Evolutionary conservation across 345 rosid genomes (phyloP).

Genomic region (Populus tremula): DNA sequence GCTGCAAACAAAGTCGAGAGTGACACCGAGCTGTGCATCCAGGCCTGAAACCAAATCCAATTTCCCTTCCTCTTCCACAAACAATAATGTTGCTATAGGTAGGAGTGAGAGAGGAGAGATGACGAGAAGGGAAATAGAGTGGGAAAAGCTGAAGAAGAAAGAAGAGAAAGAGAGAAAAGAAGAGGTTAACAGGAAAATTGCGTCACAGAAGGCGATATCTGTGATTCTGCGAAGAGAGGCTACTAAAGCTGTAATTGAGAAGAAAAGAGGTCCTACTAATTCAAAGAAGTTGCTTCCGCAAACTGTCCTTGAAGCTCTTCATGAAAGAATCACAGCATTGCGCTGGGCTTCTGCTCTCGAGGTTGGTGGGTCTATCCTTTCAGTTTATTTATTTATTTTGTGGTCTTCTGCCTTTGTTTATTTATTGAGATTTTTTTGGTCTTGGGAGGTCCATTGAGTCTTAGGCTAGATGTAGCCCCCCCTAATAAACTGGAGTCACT

Average conservation of each 20-base stretch:
- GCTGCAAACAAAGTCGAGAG: not conserved
- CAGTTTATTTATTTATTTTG: too few species aligned
- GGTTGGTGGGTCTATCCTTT: constrained; percentile 28
- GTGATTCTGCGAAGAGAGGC: constrained; percentile 76
- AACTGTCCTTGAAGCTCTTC: constrained; percentile 85
- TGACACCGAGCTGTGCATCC: constrained; percentile 11
- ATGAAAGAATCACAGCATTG: constrained; percentile 74
- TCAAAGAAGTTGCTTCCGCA: constrained; percentile 73
- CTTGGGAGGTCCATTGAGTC: not conserved
- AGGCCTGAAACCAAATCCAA: constrained; percentile 19
- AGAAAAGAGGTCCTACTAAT: constrained; percentile 58
- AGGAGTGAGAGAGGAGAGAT: constrained; percentile 23
- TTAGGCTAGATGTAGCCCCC: not conserved
- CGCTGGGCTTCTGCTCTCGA: constrained; percentile 93
- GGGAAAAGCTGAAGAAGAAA: constrained; percentile 40
- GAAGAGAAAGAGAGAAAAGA: constrained; percentile 52
- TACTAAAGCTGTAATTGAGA: constrained; percentile 71
- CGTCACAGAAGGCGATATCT: constrained; percentile 82
- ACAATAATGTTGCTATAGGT: not conserved
- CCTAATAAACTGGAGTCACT: too few species aligned
- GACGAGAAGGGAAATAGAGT: constrained; percentile 33
- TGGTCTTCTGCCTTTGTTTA: not conserved
- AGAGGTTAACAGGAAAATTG: constrained; percentile 56
- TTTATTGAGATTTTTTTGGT: not conserved
- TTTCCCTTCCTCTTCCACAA: not conserved